These are phyloP conservation scores for Podila horticola DNA, from an alignment of 192 early-diverging fungal genomes.

Conservation along the genomic window DNA sequence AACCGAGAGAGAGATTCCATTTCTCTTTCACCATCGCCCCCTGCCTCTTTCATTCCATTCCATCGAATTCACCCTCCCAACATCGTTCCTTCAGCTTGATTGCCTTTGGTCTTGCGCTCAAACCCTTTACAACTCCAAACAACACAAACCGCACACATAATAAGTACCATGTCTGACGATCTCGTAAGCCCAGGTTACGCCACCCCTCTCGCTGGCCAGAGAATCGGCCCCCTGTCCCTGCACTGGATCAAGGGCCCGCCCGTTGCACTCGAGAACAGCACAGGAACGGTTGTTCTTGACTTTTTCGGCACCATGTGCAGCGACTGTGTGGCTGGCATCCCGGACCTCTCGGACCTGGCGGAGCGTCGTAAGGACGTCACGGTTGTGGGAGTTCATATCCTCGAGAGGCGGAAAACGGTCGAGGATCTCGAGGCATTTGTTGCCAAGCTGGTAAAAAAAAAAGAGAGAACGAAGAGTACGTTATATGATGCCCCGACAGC, in stretches of 20 bases:
- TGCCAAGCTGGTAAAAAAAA: not conserved
- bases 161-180: not conserved
- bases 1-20: too few relatives aligned
- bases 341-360: not conserved
- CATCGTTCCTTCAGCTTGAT: too few relatives aligned
- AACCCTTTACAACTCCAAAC: too few relatives aligned
- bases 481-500: not conserved
- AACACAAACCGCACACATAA: not conserved
- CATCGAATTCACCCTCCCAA: not conserved
- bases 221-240: not conserved
- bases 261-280: not conserved
- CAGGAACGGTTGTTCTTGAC: not conserved
- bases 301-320: conserved; percentile 3
- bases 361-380: not conserved
- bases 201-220: not conserved
- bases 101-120: too few relatives aligned
- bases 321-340: not conserved
- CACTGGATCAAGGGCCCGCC: not conserved
- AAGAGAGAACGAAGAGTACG: not conserved
- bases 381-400: not conserved
- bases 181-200: not conserved
- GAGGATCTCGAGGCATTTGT: not conserved
- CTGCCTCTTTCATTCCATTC: not conserved
- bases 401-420: not conserved
- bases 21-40: too few relatives aligned